Evolutionary conservation across 768 basidiomycete species (phyloP).

Genomic region (Pleurotus salmoneostramineus): DNA sequence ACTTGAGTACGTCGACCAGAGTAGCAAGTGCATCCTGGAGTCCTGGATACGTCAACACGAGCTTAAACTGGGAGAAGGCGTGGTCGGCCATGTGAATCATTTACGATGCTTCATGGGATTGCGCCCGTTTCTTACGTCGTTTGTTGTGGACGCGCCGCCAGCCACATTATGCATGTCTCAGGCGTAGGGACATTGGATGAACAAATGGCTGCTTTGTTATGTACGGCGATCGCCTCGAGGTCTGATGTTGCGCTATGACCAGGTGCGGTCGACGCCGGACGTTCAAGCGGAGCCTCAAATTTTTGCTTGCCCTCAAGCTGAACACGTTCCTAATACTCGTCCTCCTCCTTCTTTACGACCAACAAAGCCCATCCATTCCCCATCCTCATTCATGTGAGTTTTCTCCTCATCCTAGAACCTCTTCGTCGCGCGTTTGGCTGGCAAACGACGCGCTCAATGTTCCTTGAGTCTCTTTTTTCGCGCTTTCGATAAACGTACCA

Average conservation of each 20-base stretch:
- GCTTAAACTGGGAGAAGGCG: no score
- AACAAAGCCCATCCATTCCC: conserved; percentile 7
- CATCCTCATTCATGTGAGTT: conserved; percentile 7
- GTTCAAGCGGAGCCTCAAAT: conserved; percentile 5
- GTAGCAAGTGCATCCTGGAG: no score
- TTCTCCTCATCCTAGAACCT: conserved; percentile 6
- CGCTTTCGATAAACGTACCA: conserved; percentile 42
- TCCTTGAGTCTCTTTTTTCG: conserved; percentile 16
- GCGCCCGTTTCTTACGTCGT: conserved; percentile 5
- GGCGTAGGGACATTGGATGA: background rate
- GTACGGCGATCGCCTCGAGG: background rate
- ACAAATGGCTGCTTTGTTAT: background rate
- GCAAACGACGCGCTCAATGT: conserved; percentile 26
- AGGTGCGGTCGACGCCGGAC: background rate
- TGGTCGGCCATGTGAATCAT: no score
- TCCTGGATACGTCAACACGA: no score
- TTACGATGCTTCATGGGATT: no score
- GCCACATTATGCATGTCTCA: background rate
- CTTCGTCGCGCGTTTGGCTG: conserved; percentile 13
- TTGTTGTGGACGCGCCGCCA: background rate
- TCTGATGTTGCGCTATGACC: conserved; percentile 3
- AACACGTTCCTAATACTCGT: conserved; percentile 7
- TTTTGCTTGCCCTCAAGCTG: conserved; percentile 7
- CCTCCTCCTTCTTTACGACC: conserved; percentile 8
- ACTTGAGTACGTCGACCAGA: no score